Conservation (phyloP, 139 green algal species). For the Klebsormidium nitens region DNA sequence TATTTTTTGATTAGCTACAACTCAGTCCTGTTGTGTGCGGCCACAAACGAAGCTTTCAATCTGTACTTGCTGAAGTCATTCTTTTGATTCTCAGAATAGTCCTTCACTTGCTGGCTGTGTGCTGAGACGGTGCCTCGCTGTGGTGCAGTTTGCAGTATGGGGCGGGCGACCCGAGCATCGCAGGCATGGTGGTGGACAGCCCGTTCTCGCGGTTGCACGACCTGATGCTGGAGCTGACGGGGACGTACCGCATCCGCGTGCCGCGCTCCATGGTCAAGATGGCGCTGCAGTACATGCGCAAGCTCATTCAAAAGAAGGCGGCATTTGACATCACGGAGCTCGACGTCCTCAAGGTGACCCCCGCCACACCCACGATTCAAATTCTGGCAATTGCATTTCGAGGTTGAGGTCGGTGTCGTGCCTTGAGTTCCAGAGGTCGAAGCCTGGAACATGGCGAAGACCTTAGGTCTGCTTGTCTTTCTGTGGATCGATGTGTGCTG, state of each 20-base stretch:
- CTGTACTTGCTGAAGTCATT: too few species aligned
- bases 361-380: background rate
- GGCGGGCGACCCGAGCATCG: constrained; percentile 45
- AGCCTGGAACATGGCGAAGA: too few species aligned
- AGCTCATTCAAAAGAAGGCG: constrained; percentile 23
- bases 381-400: too few species aligned
- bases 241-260: constrained; percentile 21
- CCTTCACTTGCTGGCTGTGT: too few species aligned
- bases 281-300: constrained; percentile 29
- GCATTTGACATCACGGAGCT: constrained; percentile 39
- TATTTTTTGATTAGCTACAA: too few species aligned
- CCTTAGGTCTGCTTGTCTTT: too few species aligned
- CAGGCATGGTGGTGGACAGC: constrained; percentile 79
- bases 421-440: too few species aligned
- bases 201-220: constrained; percentile 65
- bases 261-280: constrained; percentile 35
- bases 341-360: constrained; percentile 15
- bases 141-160: constrained; percentile 65
- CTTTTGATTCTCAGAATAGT: too few species aligned
- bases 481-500: too few species aligned
- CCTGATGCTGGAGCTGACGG: constrained; percentile 41
- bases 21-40: too few species aligned
- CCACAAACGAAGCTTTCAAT: too few species aligned
- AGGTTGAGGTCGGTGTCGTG: too few species aligned
- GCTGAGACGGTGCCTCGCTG: background rate